phyloP scores from a whole-genome alignment of 1,284 basidiomycete genomes.

The Irpex sp. region DNA sequence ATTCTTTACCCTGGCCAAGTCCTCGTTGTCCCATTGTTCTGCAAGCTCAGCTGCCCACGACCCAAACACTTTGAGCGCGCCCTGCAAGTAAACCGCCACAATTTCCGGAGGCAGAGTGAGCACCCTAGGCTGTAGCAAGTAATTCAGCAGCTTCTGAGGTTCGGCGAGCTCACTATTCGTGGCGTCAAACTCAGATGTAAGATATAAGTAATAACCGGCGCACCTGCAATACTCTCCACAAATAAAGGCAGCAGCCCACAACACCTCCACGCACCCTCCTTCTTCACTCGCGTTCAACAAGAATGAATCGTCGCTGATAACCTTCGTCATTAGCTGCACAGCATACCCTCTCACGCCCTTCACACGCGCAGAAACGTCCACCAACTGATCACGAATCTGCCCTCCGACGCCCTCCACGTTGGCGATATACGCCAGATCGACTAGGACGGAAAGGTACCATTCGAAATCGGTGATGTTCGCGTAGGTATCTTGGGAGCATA shows the following conservation, averaged over 20 bases:
- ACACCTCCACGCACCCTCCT: conserved; percentile 72
- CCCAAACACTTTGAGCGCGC: conserved; percentile 85
- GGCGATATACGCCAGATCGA: conserved; percentile 86
- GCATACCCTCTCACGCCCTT: conserved; percentile 74
- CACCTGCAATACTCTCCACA: conserved; percentile 90
- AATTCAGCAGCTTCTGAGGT: conserved; percentile 64
- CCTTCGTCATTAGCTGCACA: conserved; percentile 75
- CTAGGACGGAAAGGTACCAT: conserved; percentile 93
- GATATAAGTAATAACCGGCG: conserved; percentile 27
- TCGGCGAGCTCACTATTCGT: conserved; percentile 59
- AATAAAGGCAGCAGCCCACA: conserved; percentile 94
- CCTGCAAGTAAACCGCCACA: conserved; percentile 77
- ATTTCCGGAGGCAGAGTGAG: conserved; percentile 56
- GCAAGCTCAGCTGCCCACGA: conserved; percentile 77
- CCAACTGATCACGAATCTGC: conserved; percentile 77
- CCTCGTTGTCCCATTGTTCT: conserved; percentile 71
- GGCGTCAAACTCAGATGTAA: conserved; percentile 4
- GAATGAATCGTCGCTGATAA: conserved; percentile 78
- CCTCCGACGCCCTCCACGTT: conserved; percentile 66
- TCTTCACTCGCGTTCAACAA: conserved; percentile 57
- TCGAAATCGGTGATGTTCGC: conserved; percentile 90
- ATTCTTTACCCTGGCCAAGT: conserved; percentile 56
- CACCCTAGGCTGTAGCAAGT: conserved; percentile 62
- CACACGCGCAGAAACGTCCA: conserved; percentile 87
- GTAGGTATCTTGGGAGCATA: conserved; percentile 83